These are phyloP conservation scores for Pisolithus tinctorius DNA, from an alignment of 768 basidiomycete genomes.

Conservation along the genomic window DNA sequence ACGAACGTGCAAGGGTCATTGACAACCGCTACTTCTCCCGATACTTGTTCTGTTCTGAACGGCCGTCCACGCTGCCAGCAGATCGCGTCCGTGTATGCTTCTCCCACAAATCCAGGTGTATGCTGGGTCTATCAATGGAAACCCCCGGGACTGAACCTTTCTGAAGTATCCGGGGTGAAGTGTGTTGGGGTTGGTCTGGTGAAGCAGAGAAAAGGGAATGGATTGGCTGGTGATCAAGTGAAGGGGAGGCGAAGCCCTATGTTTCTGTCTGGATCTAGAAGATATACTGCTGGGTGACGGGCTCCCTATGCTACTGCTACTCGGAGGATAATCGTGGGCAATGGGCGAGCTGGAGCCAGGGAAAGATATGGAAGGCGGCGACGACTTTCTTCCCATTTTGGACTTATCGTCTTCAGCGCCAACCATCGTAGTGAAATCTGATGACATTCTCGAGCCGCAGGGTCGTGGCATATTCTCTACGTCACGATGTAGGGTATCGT, in stretches of 20 bases:
- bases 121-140: too few relatives aligned
- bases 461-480: constrained; percentile 39
- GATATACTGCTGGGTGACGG: constrained; percentile 15
- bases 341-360: constrained; percentile 3
- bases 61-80: too few relatives aligned
- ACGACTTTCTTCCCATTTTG: constrained; percentile 11
- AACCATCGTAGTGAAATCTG: constrained; percentile 16
- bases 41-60: too few relatives aligned
- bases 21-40: too few relatives aligned
- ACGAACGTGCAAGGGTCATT: too few relatives aligned
- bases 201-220: constrained; percentile 1
- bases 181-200: background rate
- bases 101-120: too few relatives aligned
- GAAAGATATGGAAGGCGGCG: constrained; percentile 10
- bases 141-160: background rate
- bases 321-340: constrained; percentile 50
- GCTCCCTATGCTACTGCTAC: constrained; percentile 37
- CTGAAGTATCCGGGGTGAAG: background rate
- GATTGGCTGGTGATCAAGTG: constrained; percentile 30
- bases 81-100: too few relatives aligned
- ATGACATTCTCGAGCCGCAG: constrained; percentile 30
- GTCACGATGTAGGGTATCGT: constrained; percentile 31
- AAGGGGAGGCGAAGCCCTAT: constrained; percentile 32
- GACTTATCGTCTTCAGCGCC: constrained; percentile 8
- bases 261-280: constrained; percentile 21